Base-by-base conservation (phyloP, 192 early-diverging fungal species). In the Backusella mclennaniae region DNA sequence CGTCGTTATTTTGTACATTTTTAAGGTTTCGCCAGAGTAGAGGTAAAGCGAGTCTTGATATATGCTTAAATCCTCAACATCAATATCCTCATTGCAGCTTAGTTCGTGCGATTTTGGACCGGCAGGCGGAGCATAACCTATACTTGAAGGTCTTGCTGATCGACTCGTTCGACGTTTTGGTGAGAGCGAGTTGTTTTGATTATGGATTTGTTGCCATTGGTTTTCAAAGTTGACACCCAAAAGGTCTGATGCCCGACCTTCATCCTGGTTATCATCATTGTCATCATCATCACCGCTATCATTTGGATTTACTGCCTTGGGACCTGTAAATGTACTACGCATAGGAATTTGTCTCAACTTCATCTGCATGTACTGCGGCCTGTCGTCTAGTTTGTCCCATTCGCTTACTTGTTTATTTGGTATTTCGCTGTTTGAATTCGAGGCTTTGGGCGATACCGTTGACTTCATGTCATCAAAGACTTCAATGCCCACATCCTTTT, bases 341-440 rank as follows among this genome's bases (percentile, higher is more conserved):
- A 75, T 46, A 42, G 56, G 66, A 14, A 41, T 42, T 6, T 44
- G 29, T 19, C 67, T 75, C 39, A 75, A 23, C 15, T 66, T 36
- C 66, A 75, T 75, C 19, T 67, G 74, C 74, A 75, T 75, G 3
- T 29, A 35, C n/a, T 67, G 26, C 15, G 74, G 74, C 14, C 74
- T 35, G 11, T 66, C 66, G 17, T 66, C 41, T n/a, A 44, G 11
- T 4, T 38, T 31, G 3, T 67, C 66, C 74, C 74, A 75, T 6
- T 67, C 42, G 21, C 67, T 39, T 41, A 23, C 21, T 1, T 49
- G 5, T 3, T 41, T 31, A n/a, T 49, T 19, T 33, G 6, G 12
- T 6, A 7, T 7, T 4, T 19, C 41, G 1, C 4, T n/a, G 1
- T 11, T 71, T 33, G 2, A 3, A n/a, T 41, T 71, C 3, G 21